phyloP scores from a whole-genome alignment of 2,329 filamentous ascomycete genomes.

The Madurella fahalii region DNA sequence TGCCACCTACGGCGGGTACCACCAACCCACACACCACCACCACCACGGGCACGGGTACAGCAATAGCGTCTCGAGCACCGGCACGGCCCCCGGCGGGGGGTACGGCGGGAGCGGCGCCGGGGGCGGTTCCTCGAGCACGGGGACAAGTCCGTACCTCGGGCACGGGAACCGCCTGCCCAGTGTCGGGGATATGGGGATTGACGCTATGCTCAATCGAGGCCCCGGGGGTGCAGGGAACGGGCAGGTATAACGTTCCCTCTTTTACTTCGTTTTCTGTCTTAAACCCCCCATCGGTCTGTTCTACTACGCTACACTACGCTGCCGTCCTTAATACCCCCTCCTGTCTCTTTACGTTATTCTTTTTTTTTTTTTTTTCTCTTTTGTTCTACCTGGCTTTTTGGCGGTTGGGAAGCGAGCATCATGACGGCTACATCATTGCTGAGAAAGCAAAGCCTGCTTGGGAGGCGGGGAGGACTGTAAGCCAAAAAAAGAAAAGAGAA shows the following conservation, averaged over 20 bases:
- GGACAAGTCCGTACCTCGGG: constrained; percentile 45
- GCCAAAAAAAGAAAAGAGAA: neutral
- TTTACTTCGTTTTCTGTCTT: constrained; percentile 3
- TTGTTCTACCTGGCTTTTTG: neutral
- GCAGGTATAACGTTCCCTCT: constrained; percentile 10
- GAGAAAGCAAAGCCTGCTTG: neutral
- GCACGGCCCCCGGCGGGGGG: constrained; percentile 33
- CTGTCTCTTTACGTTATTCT: neutral
- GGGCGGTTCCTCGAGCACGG: constrained; percentile 29
- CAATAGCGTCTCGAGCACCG: constrained; percentile 50
- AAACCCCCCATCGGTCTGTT: neutral
- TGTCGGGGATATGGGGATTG: constrained; percentile 57
- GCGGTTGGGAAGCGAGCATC: neutral
- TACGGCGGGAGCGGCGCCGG: constrained; percentile 23
- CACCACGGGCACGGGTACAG: constrained; percentile 43
- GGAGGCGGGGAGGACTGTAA: too few relatives aligned
- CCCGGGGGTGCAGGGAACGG: constrained; percentile 24
- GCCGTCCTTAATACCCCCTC: constrained; percentile 1
- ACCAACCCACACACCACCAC: constrained; percentile 14
- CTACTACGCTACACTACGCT: neutral
- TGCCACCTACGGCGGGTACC: constrained; percentile 18
- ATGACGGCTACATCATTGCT: neutral
- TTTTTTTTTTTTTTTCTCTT: neutral
- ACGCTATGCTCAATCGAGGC: constrained; percentile 53
- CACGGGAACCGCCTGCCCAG: constrained; percentile 48